Evolutionary conservation across 2,329 filamentous ascomycete species (phyloP), one percentile per base, ranked within the genome.

Genomic region (Cladophialophora psammophila): DNA sequence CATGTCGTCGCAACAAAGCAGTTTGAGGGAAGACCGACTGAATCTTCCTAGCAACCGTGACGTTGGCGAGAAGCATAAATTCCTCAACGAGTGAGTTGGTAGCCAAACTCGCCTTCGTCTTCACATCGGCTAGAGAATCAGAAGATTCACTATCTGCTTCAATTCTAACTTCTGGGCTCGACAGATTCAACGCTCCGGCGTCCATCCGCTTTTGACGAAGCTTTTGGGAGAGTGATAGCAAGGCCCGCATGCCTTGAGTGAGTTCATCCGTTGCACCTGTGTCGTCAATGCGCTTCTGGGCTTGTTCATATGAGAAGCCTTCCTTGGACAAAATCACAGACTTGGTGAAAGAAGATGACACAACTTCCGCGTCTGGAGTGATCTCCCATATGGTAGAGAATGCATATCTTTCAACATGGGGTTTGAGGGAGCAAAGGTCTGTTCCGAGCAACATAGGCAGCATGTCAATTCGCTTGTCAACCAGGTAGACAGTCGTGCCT

Each of bases 381-480:
- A 99, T 84, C 79, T 99, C 94, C 95, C 95, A 95, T 20, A 94
- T 81, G 7, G 90, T 90, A 0, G 91, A 94, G 76, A 95, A 95
- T 34, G 92, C 92, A 75, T 89, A 95, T 9, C 92, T 91, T 81
- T 99, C 95, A n/a, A 99, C 93, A 74, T 97, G 95, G 0, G 95
- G 95, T 79, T 98, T 98, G 20, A 99, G 83, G 0, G 95, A 99
- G 81, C 95, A 99, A 1, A 99, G 84, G 75, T 99, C 94, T 0
- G 95, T 99, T 65, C 95, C 95, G 12, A 99, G 89, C 36, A 99
- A 89, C 86, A 93, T 94, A 0, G 96, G 96, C 78, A 99, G 86
- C 96, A 99, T 99, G 83, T 99, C 96, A 74, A 99, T 99, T 74
- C 95, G 93, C 84, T 99, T 99, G 80, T 99, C 95, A 2, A 99